These are phyloP conservation scores for Picea mariana DNA, from an alignment of 83 land plant species.

Conservation along the genomic window DNA sequence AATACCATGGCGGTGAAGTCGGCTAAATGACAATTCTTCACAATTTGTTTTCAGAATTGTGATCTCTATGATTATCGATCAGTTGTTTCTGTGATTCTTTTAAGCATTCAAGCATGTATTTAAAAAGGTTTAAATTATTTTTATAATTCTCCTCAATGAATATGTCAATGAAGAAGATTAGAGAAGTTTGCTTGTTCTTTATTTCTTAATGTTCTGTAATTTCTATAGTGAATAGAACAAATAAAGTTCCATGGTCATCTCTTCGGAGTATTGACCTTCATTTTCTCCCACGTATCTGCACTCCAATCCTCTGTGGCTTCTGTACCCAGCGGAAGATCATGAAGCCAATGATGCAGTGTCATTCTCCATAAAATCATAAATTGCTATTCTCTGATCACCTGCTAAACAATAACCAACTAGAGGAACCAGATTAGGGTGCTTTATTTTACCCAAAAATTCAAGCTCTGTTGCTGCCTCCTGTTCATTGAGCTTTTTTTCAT, in stretches of 20 bases:
- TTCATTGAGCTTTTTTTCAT: conserved; percentile 52
- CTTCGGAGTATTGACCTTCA: conserved; percentile 24
- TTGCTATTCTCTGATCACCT: conserved; percentile 75
- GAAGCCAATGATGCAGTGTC: conserved; percentile 75
- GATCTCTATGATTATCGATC: too few relatives aligned
- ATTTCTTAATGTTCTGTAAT: conserved; percentile 3
- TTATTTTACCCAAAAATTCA: conserved; percentile 65
- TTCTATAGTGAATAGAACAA: too few relatives aligned
- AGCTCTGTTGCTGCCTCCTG: conserved; percentile 68
- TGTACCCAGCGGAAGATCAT: conserved; percentile 73
- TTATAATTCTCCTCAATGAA: too few relatives aligned
- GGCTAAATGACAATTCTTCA: too few relatives aligned
- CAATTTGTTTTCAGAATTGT: too few relatives aligned
- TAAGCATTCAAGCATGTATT: too few relatives aligned
- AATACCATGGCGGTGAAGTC: too few relatives aligned
- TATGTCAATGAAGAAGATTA: too few relatives aligned
- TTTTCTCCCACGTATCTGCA: conserved; percentile 74
- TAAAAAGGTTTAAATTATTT: too few relatives aligned
- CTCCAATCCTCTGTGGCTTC: conserved; percentile 74
- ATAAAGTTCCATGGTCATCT: conserved; percentile 15
- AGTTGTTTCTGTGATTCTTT: too few relatives aligned
- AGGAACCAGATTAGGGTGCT: conserved; percentile 88
- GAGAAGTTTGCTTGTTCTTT: conserved; percentile 6
- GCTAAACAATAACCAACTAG: conserved; percentile 81
- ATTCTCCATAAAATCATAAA: conserved; percentile 83